Evolutionary conservation across 1,284 basidiomycete genomes (phyloP), one percentile per base, ranked within the genome.

Genomic region (Sporisorium graminicola): DNA sequence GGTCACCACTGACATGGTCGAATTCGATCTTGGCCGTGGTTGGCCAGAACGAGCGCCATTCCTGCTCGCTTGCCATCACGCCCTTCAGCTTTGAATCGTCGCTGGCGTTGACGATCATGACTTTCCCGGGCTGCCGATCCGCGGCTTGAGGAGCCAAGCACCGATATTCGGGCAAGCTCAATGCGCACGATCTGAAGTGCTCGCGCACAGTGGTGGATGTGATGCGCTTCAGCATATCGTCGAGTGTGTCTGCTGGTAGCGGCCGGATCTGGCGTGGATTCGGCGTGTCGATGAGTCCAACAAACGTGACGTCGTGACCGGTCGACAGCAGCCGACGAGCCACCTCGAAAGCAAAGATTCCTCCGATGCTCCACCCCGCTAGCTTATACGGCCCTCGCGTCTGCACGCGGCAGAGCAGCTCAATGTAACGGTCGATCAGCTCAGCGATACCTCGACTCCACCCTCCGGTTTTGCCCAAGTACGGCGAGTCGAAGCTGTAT

Each of bases 301-400:
- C 46, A 10, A 66, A 64, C 0, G 40, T 29, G n/a, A 77, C 65
- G 24, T 63, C 49, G 31, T 73, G 62, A 10, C 70, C 74, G 22
- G 49, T 44, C 13, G 62, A 69, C 10, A 73, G 65, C 2, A 77
- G 65, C 2, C 57, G 65, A 7, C 69, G 65, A 6, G 64, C 62
- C 6, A 73, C 65, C 54, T 77, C 65, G 10, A 77, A 59, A 0
- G 70, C 74, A 50, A 77, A 58, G 26, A 77, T 37, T n/a, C 74
- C 74, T 53, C 74, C 74, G 37, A 77, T 77, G 59, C 74, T 77
- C 74, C 74, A 77, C 13, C 74, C 74, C 10, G 58, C 74, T 2
- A 77, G 56, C 33, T 55, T 58, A 54, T 68, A 73, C 9, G 74
- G 74, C 24, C 65, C 70, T 26, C 26, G 52, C 7, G 47, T 44